Evolutionary conservation across 2,329 filamentous ascomycete species (phyloP), one percentile per base, ranked within the genome.

Genomic region (Volutella citrinella): DNA sequence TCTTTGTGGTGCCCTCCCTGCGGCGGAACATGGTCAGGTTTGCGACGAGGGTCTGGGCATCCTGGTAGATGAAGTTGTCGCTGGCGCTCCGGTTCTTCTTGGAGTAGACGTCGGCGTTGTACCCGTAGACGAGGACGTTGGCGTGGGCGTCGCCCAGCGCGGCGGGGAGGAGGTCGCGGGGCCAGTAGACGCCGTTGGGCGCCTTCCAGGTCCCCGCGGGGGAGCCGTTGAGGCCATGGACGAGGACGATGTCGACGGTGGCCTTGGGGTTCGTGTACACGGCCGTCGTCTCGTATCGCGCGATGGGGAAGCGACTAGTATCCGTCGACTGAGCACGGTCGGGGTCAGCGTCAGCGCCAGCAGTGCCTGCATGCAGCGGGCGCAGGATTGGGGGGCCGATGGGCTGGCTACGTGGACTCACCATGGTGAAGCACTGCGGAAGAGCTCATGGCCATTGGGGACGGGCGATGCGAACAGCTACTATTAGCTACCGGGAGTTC

Each of bases 51-150:
- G 76, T 83, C 61, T 87, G 81, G 1, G 83, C 82, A 60, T 87
- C 83, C 51, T 84, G 76, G 40, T 80, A 75, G 48, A 87, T 78
- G 48, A 75, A 78, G 59, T 81, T 81, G 45, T 83, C 75, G 50
- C 78, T 82, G 4, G 78, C 74, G 13, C 68, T 74, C 34, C 73
- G 70, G 45, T 67, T 60, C 41, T 69, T 65, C 28, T 64, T 64
- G 5, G 68, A 68, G 47, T 70, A 73, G 16, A 78, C 70, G 38
- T 85, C 80, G 16, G 83, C 82, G 55, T 88, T 85, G 56, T 87
- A 88, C 16, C 84, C 84, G 52, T 87, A 87, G 1, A 82, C 80
- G 34, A 87, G 60, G 14, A 88, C 66, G 32, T 85, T 78, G 32
- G 80, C 80, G 16, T 72, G 72, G 10, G 68, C 66, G 9, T 68